Percentiles rank a stretch among this genome's conserved stretches.
Evolutionary conservation across 257 asterid genomes (phyloP).

Genomic region (Nemophila menziesii): DNA sequence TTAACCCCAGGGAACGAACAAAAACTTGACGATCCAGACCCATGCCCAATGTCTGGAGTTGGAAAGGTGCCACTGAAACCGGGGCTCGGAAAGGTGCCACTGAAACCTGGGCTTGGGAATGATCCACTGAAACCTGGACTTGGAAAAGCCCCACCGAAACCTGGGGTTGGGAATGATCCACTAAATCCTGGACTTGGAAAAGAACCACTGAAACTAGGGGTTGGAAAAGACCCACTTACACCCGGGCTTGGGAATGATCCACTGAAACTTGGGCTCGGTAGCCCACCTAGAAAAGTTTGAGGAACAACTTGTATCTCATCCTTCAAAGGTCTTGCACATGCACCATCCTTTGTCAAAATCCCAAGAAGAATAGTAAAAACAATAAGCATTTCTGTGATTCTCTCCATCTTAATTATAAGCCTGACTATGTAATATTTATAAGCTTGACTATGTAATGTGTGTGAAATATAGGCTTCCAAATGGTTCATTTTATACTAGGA

Average conservation of each 20-base stretch:
- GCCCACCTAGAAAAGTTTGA: too few species aligned
- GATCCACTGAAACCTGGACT: neutral
- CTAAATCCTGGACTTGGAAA: neutral
- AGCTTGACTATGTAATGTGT: too few species aligned
- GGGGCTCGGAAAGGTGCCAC: constrained; percentile 1
- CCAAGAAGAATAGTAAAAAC: neutral
- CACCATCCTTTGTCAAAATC: neutral
- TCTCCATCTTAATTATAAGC: too few species aligned
- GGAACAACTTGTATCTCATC: too few species aligned
- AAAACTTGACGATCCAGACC: neutral
- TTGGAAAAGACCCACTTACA: neutral
- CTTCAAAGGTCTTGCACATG: neutral
- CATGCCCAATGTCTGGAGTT: neutral
- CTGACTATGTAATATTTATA: too few species aligned
- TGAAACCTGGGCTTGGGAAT: neutral
- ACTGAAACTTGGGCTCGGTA: neutral
- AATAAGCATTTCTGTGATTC: neutral
- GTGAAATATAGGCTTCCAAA: neutral
- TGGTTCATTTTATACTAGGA: constrained; percentile 3
- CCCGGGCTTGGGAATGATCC: neutral
- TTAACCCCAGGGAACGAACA: constrained; percentile 6
- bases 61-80: neutral
- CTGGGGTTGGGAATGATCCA: constrained; percentile 2
- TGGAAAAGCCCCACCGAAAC: neutral
- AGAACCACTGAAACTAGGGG: neutral